Base-by-base conservation (phyloP, 169 alveolate genomes). In the Plasmodium billcollinsi region DNA sequence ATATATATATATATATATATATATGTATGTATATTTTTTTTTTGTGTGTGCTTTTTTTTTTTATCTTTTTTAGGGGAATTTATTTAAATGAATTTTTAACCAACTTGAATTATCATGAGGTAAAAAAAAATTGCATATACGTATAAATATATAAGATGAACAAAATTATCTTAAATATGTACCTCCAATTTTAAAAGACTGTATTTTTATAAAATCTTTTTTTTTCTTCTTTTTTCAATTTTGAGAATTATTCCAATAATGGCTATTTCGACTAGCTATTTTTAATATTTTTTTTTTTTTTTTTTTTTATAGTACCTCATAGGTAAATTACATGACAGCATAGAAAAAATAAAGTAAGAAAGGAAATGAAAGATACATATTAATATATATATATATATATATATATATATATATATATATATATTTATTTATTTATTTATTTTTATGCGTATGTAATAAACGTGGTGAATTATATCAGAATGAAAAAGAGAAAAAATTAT, bases 91-190 rank as follows among this genome's bases (percentile, higher is more conserved):
- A 75, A 56, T 75, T 75, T 52, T 39, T 47, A 49, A 75, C 88
- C 4, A 75, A 75, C 39, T 18, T 75, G 59, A 47, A 43, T 33
- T 75, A 75, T 67, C 88, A 75, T 56, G 88, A 75, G 88, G 88
- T 75, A 75, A 29, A 20, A 39, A 18, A 21, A 21, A 49, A 26
- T 61, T 61, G 69, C 24, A 20, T 20, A 61, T 29, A 0, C 15
- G 26, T 61, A 26, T 14, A 61, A 21, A 15, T 52, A 15, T 52
- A 14, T 52, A 52, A 52, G 6, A 52, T 14, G n/a, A 52, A 4
- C 45, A 33, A 33, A 33, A 33, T 33, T 33, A 33, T 33, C 45
- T 33, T 33, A 3, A 33, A 33, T 33, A 33, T 33, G 8, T 33
- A 33, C 2, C 45, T 33, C 9, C 8, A 33, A 33, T 33, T 33